Evolutionary conservation across 108 stramenopile genomes (phyloP), one percentile per base, ranked within the genome.

Genomic region (Parmales sp.): DNA sequence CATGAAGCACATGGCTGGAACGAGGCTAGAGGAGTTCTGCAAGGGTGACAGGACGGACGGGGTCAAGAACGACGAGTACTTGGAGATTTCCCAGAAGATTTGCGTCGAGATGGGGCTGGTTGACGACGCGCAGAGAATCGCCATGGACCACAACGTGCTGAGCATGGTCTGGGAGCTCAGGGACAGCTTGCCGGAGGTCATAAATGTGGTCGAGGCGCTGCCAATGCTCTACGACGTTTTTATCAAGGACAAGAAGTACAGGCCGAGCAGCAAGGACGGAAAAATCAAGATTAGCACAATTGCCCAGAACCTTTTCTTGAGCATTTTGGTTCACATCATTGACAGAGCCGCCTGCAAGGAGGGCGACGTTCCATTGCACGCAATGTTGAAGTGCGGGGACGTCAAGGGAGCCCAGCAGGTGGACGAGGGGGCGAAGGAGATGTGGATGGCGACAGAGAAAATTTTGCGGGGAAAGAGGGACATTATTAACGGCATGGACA

Each of bases 121-220:
- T 34, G 75, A 89, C 49, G 77, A 73, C 9, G 84, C 85, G 49
- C 67, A 71, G 64, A 85, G 79, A 45, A 80, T 90, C 49, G 86
- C 84, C n/a, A 86, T 89, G 86, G 88, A 90, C 44, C 92, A 90
- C 80, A 90, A 90, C 67, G 83, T 85, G 18, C 39, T 89, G 51
- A 77, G 86, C 2, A 86, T 87, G 84, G 84, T 90, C 28, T 88
- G 87, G 73, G 92, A 93, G 72, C 81, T 93, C 5, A 20, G 54
- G 80, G 74, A 85, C 70, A 83, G 90, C 8, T 82, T 78, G 63
- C 88, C 92, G 28, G 86, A 84, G 68, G 81, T 83, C 9, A 76
- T 90, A 38, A 81, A 90, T 68, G 71, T 93, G 1, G 79, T 82
- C 51, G 83, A 85, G 49, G 72, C 84, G 39, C 73, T 93, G 39